Evolutionary conservation across 176 grass and related monocot genomes (phyloP).

Genomic region (Coix lacrymajobi): DNA sequence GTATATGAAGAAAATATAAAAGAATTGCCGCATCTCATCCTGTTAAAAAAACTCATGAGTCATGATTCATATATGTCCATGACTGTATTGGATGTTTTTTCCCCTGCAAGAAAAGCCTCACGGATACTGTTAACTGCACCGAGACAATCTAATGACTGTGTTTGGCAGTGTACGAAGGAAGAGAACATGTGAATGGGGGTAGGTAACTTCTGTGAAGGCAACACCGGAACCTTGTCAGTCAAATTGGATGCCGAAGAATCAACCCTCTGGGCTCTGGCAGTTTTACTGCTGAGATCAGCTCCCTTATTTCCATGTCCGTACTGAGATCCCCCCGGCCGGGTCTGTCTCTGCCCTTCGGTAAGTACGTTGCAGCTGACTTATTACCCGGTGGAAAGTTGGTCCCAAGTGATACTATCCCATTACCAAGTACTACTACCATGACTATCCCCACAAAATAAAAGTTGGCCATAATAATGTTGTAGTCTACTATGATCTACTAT

Average conservation of each 20-base stretch:
- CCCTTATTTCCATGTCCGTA: constrained; percentile 29
- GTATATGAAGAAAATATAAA: neutral
- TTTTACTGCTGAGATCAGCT: constrained; percentile 39
- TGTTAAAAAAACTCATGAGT: neutral
- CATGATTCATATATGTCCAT: neutral
- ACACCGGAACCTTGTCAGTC: constrained; percentile 10
- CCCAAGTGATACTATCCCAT: constrained; percentile 6
- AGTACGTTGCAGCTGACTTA: constrained; percentile 6
- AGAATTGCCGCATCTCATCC: neutral
- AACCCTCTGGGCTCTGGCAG: neutral
- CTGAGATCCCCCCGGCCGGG: constrained; percentile 15
- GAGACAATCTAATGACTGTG: constrained; percentile 15
- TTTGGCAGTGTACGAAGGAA: neutral
- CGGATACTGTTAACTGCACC: neutral
- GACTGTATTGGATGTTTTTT: neutral
- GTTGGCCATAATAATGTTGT: neutral
- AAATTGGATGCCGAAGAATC: constrained; percentile 38
- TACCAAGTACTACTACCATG: neutral
- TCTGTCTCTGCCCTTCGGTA: neutral
- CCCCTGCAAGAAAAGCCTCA: neutral
- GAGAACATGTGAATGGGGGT: neutral
- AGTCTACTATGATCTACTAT: neutral
- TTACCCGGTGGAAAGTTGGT: constrained; percentile 7
- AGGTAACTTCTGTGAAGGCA: neutral
- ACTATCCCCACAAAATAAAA: neutral